phyloP scores from a whole-genome alignment of 768 basidiomycete genomes.

The Crassisporium funariophilum region DNA sequence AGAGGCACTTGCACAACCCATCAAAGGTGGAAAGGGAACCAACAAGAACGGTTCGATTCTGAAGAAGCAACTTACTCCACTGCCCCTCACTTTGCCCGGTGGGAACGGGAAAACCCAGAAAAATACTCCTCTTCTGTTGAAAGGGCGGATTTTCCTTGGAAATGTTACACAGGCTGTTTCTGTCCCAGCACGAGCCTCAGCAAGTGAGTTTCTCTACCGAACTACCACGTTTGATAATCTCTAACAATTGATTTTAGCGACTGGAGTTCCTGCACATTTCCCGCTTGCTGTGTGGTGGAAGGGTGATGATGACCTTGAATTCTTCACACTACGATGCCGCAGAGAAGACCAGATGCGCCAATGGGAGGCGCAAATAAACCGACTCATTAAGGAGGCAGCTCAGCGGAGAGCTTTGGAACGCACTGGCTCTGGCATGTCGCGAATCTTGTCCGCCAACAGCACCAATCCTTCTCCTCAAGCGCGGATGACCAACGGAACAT shows the following conservation, averaged over 20 bases:
- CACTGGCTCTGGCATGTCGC: slow-evolving; percentile 42
- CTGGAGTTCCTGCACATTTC: slow-evolving; percentile 58
- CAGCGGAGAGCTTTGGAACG: slow-evolving; percentile 70
- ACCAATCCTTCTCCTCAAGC: slow-evolving; percentile 44
- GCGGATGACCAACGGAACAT: slow-evolving; percentile 33
- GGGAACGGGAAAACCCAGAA: slow-evolving; percentile 62
- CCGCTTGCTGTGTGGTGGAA: slow-evolving; percentile 93
- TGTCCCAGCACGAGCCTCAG: slow-evolving; percentile 54
- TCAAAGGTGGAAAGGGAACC: slow-evolving; percentile 65
- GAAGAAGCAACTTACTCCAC: slow-evolving; percentile 72
- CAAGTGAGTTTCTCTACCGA: slow-evolving; percentile 50
- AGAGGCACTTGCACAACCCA: slow-evolving; percentile 66
- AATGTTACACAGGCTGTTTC: slow-evolving; percentile 87
- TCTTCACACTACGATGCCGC: slow-evolving; percentile 91
- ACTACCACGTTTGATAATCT: slow-evolving; percentile 1
- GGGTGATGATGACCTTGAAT: slow-evolving; percentile 91
- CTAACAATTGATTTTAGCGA: slow-evolving; percentile 34
- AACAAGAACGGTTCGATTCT: slow-evolving; percentile 89
- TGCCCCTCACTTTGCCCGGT: slow-evolving; percentile 49
- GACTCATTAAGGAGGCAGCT: slow-evolving; percentile 80
- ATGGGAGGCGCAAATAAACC: slow-evolving; percentile 90
- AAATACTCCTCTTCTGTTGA: slow-evolving; percentile 84
- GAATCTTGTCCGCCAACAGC: slow-evolving; percentile 52
- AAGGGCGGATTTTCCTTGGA: slow-evolving; percentile 95
- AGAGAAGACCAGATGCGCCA: slow-evolving; percentile 90